Conservation (phyloP, 2,329 filamentous ascomycete genomes). For the Parastagonospora nodorum region DNA sequence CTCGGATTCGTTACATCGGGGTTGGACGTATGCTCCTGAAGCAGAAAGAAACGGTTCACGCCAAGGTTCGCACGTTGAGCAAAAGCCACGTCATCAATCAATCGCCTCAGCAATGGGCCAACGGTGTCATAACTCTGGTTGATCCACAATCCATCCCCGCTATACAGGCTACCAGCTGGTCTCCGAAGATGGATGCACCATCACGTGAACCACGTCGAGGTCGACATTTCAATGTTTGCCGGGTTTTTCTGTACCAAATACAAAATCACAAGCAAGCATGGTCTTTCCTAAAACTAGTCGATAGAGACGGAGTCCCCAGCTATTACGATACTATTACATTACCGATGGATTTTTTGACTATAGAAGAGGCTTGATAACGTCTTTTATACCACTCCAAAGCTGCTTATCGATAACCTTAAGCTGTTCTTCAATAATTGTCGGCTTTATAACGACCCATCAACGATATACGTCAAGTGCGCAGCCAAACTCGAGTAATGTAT, state of each 20-base stretch:
- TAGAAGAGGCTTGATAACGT: conserved; percentile 96
- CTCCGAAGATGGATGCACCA: conserved; percentile 93
- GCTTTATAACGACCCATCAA: conserved; percentile 93
- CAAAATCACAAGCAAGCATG: conserved; percentile 91
- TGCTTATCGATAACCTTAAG: conserved; percentile 85
- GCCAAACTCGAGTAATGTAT: conserved; percentile 92
- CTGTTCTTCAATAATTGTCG: conserved; percentile 94
- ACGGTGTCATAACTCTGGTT: conserved; percentile 66
- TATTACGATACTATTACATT: conserved; percentile 98
- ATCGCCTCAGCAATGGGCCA: conserved; percentile 84
- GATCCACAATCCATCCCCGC: conserved; percentile 84
- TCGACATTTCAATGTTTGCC: conserved; percentile 90
- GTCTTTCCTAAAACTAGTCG: conserved; percentile 93
- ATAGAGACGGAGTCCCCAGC: conserved; percentile 90
- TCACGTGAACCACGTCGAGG: conserved; percentile 92
- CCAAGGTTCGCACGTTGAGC: conserved; percentile 89
- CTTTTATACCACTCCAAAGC: conserved; percentile 87
- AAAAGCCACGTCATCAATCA: conserved; percentile 85
- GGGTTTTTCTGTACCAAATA: conserved; percentile 89
- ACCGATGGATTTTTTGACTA: conserved; percentile 92
- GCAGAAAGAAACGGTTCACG: conserved; percentile 92
- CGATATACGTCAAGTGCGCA: conserved; percentile 90
- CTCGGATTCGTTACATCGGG: conserved; percentile 90
- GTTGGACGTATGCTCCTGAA: conserved; percentile 91
- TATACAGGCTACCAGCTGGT: conserved; percentile 90